A percentile compares a stretch with the other conserved stretches of the same genome.
Conservation (phyloP, 2,329 filamentous ascomycete species). For the Diplocarpon rosae region DNA sequence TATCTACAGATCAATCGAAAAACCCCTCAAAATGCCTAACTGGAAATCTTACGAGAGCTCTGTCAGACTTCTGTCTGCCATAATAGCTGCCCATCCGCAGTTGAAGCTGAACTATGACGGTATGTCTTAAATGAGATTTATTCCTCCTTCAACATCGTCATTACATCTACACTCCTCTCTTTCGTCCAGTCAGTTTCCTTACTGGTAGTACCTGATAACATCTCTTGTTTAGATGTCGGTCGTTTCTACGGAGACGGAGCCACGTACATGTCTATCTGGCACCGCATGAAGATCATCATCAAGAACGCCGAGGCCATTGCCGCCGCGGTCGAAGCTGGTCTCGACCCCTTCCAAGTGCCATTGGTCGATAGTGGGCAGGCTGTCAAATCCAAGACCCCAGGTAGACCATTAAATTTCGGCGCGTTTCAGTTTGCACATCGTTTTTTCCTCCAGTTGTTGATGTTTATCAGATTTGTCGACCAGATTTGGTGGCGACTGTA, state of each 20-base stretch:
- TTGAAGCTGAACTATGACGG: conserved; percentile 50
- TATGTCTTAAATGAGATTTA: conserved; percentile 30
- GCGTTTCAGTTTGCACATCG: conserved; percentile 1
- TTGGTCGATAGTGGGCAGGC: conserved; percentile 4
- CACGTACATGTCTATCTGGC: conserved; percentile 17
- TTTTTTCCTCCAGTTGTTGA: conserved; percentile 12
- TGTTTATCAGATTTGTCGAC: conserved; percentile 16
- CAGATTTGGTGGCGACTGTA: conserved; percentile 27
- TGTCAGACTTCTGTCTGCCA: conserved; percentile 47
- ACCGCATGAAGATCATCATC: conserved; percentile 14
- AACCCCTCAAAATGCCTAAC: conserved; percentile 37
- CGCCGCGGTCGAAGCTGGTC: conserved; percentile 16
- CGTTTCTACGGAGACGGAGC: conserved; percentile 15
- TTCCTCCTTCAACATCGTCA: background rate
- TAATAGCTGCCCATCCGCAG: conserved; percentile 44
- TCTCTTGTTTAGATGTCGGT: conserved; percentile 12
- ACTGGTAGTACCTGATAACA: conserved; percentile 9
- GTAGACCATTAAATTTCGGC: conserved; percentile 2
- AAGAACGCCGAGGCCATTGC: conserved; percentile 12
- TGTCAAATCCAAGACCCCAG: conserved; percentile 12
- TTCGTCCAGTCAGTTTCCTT: background rate
- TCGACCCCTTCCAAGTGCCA: conserved; percentile 15
- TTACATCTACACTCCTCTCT: background rate
- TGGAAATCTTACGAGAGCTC: conserved; percentile 51
- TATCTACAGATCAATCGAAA: conserved; percentile 2